Percentiles rank a stretch among this genome's conserved stretches.
Conservation (phyloP, 495 filamentous ascomycete genomes). For the Friedmanniomyces simplex region DNA sequence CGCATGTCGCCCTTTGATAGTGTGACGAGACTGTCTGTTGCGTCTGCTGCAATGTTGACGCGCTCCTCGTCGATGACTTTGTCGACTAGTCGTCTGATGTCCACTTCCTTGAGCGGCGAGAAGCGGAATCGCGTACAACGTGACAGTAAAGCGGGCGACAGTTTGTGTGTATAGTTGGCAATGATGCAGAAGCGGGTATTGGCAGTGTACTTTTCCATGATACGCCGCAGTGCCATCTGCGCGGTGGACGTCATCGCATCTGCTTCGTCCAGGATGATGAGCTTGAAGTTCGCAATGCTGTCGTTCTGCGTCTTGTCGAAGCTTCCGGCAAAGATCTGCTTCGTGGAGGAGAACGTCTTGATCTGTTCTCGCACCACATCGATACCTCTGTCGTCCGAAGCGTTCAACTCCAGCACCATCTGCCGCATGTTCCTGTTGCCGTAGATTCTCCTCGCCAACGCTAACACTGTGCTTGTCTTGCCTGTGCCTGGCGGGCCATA, state of each 20-base stretch:
- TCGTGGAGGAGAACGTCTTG: slow-evolving; percentile 90
- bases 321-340: slow-evolving; percentile 48
- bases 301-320: slow-evolving; percentile 36
- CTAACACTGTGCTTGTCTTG: slow-evolving; percentile 46
- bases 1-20: slow-evolving; percentile 96
- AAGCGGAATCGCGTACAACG: slow-evolving; percentile 94
- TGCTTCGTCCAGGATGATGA: slow-evolving; percentile 96
- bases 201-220: slow-evolving; percentile 99
- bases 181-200: slow-evolving; percentile 98
- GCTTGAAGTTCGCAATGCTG: slow-evolving; percentile 68
- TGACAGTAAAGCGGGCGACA: slow-evolving; percentile 87
- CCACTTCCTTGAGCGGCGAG: slow-evolving; percentile 76
- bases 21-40: slow-evolving; percentile 66
- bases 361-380: slow-evolving; percentile 98
- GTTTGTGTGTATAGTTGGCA: slow-evolving; percentile 97
- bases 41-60: slow-evolving; percentile 70
- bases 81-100: slow-evolving; percentile 76
- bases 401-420: slow-evolving; percentile 96
- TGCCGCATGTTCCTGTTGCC: slow-evolving; percentile 86
- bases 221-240: slow-evolving; percentile 91
- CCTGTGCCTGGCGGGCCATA: slow-evolving; percentile 40
- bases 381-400: slow-evolving; percentile 93
- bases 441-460: slow-evolving; percentile 84
- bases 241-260: slow-evolving; percentile 96
- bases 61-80: slow-evolving; percentile 80